These are phyloP conservation scores for Eucommia ulmoides DNA, from an alignment of 257 asterid species.

Conservation along the genomic window DNA sequence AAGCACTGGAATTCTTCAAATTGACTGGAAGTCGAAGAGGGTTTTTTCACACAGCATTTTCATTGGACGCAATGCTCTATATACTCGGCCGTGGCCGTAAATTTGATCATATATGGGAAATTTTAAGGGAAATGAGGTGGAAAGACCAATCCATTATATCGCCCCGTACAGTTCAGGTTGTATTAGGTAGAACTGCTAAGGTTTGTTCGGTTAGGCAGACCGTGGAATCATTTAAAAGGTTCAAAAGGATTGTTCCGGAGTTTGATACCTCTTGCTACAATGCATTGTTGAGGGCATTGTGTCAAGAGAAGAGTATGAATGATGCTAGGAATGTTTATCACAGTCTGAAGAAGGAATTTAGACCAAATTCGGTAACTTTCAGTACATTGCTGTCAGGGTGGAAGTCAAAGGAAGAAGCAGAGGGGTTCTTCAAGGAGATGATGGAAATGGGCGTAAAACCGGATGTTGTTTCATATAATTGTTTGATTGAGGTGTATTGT, in stretches of 20 bases:
- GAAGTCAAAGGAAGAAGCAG: conserved; percentile 70
- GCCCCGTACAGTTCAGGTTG: conserved; percentile 68
- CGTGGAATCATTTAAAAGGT: conserved; percentile 55
- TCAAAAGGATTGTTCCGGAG: conserved; percentile 39
- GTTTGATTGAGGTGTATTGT: conserved; percentile 80
- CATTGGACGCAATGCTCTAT: conserved; percentile 70
- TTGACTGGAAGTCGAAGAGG: conserved; percentile 31
- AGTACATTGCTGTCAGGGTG: conserved; percentile 79
- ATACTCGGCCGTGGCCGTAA: conserved; percentile 65
- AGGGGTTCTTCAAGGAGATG: conserved; percentile 64
- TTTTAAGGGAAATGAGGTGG: conserved; percentile 48
- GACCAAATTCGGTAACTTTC: conserved; percentile 68
- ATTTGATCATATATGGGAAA: conserved; percentile 57
- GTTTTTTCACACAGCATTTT: conserved; percentile 52
- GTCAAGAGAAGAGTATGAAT: conserved; percentile 82
- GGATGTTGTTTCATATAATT: conserved; percentile 71
- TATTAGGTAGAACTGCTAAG: conserved; percentile 74
- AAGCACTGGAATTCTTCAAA: conserved; percentile 55
- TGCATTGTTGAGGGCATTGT: conserved; percentile 67
- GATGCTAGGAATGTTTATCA: conserved; percentile 85
- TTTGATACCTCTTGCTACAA: conserved; percentile 58
- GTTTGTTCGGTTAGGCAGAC: conserved; percentile 78
- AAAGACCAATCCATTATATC: conserved; percentile 58
- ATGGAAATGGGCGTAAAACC: conserved; percentile 58
- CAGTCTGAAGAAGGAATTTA: conserved; percentile 56